Base-by-base conservation (phyloP, 1,284 basidiomycete genomes). In the Apiotrichum gracile region DNA sequence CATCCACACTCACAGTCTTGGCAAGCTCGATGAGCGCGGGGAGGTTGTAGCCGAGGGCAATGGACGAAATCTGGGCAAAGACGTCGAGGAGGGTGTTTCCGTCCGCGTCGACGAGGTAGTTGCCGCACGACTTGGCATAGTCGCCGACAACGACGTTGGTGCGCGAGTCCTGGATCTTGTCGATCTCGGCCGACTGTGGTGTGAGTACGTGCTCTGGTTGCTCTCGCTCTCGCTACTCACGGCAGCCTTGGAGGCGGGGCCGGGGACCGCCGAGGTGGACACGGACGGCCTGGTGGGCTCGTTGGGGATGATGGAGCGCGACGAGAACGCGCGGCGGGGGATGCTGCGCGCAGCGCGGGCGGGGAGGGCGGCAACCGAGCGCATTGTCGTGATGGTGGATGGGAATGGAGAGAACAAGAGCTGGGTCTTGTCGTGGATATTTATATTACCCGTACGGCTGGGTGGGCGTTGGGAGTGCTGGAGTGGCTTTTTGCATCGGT, bases 81-180 rank as follows among this genome's bases (percentile, higher is more conserved):
- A 81, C 77, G 54, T 82, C 80, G 47, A 82, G 75, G 13, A 79
- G 61, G 33, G 65, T 65, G 66, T 82, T 82, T 22, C 78, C 79
- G 60, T 82, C 80, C 2, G 76, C 80, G 55, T 82, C 80, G 45
- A 76, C 75, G 38, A 82, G 64, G 67, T 77, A 81, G 65, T 79
- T 79, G 22, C 76, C 73, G 37, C 39, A 34, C 40, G 60, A 62
- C 42, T 57, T 57, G 47, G 42, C 49, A 40, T 62, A 62, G 55
- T 62, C 60, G 34, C 40, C 53, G 19, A 60, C 57, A 29, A 62
- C 19, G 38, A 62, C 60, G 46, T 62, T 49, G 21, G 60, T 62
- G 29, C 60, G 57, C 29, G 60, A 47, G 51, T 62, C 60, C 52
- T 62, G 60, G 46, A 62, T 51, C 52, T 55, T 53, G 57, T 62